A percentile compares a stretch with the other conserved stretches of the same genome.
phyloP scores from a whole-genome alignment of 2,329 filamentous ascomycete species.

The Trichoderma citrinoviride region DNA sequence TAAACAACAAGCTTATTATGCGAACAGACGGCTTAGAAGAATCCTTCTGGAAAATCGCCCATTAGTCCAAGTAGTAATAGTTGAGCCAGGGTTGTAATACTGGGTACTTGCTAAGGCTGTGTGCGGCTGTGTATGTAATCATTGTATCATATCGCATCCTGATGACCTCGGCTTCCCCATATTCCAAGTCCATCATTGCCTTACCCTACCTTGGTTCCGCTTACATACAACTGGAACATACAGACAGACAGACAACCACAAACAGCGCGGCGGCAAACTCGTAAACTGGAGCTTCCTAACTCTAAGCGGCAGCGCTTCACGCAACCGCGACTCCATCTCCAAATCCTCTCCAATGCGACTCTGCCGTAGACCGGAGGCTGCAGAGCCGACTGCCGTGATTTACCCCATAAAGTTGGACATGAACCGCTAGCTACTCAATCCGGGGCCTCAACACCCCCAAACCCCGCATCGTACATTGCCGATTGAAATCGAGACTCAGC shows the following conservation, averaged over 20 bases:
- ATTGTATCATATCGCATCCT: neutral
- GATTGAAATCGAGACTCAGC: neutral
- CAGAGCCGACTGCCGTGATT: neutral
- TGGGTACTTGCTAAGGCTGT: too few species aligned
- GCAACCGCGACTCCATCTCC: neutral
- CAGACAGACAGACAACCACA: too few species aligned
- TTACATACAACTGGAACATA: too few species aligned
- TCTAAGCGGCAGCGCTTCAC: neutral
- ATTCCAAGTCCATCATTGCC: neutral
- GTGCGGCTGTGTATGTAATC: too few species aligned
- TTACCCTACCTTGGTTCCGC: too few species aligned
- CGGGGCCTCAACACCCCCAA: neutral
- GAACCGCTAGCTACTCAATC: neutral
- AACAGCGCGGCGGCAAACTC: neutral
- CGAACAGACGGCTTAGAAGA: too few species aligned
- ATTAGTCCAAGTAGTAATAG: too few species aligned
- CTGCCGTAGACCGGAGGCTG: neutral
- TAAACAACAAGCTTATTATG: too few species aligned
- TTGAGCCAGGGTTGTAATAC: too few species aligned
- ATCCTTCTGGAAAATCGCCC: too few species aligned
- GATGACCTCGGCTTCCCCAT: constrained; percentile 2
- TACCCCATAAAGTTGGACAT: constrained; percentile 8
- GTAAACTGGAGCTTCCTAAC: neutral
- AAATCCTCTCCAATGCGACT: neutral
- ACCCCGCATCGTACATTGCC: neutral